These are phyloP conservation scores for Limnanthes douglasii DNA, from an alignment of 345 rosid species.

Conservation along the genomic window DNA sequence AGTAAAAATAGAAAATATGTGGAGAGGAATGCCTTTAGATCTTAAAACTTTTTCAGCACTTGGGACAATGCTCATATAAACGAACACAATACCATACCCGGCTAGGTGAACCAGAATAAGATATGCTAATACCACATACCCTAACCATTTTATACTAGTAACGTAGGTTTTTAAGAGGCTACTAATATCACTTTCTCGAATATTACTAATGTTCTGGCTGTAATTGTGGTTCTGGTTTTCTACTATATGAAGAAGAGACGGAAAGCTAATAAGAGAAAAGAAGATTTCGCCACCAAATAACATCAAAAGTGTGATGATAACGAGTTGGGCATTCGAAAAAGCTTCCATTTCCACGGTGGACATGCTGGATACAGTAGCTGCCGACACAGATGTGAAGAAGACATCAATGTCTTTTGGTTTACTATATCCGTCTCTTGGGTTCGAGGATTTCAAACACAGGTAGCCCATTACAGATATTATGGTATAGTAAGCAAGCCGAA, in stretches of 20 bases:
- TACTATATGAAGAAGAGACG: not conserved
- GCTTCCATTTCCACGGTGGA: constrained; percentile 47
- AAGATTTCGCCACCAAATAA: constrained; percentile 33
- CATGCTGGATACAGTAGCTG: constrained; percentile 48
- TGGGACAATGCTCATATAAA: constrained; percentile 10
- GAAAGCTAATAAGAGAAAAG: constrained; percentile 27
- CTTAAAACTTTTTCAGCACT: constrained; percentile 16
- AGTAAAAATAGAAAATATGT: constrained; percentile 30
- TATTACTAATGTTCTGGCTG: too few relatives aligned
- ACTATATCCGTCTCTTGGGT: constrained; percentile 11
- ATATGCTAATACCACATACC: constrained; percentile 18
- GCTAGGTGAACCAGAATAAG: constrained; percentile 9
- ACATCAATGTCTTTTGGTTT: constrained; percentile 18
- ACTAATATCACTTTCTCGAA: not conserved
- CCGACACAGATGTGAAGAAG: constrained; percentile 47
- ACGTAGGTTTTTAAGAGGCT: constrained; percentile 5
- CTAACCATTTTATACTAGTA: constrained; percentile 19
- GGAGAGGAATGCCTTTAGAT: constrained; percentile 10
- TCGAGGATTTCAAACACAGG: constrained; percentile 11
- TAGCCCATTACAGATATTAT: too few relatives aligned
- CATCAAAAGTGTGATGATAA: constrained; percentile 29
- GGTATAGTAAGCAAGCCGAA: too few relatives aligned
- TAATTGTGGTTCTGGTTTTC: not conserved
- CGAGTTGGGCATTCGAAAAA: constrained; percentile 35
- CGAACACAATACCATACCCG: constrained; percentile 11